Evolutionary conservation across 768 basidiomycete species (phyloP), one percentile per base, ranked within the genome.

Genomic region (Nidularia sp.): DNA sequence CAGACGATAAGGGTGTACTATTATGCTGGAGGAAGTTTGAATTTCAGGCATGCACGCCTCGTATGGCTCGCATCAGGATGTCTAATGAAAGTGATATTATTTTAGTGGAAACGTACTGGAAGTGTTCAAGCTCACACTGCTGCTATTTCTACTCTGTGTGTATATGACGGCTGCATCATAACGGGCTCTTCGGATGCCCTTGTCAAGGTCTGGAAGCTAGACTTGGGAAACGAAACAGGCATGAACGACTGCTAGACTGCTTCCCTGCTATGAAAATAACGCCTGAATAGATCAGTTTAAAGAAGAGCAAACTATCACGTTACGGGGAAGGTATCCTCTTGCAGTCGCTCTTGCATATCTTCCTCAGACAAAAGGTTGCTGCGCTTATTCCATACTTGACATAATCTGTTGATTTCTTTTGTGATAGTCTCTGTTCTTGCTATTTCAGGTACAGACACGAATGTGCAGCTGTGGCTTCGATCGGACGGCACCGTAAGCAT

Each of bases 111-210:
- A 12, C 57, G 63, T 32, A 63, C 68, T 0, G 59, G 59, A 8
- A 70, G 68, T 32, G 56, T 79, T 2, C 68, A 83, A 53, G 90
- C 85, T 0, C 95, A 98, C 66, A 55, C 68, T 13, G 77, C 80
- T 49, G 77, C 90, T 1, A 78, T 98, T 31, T 87, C 90, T 9
- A 76, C 86, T 2, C 65, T 98, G 3, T 81, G 77, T 39, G 71
- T 75, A 1, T 69, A 74, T 48, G 73, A 70, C 12, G 65, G 72
- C 43, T 67, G 73, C 34, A 54, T 95, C 6, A 75, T 86, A 2
- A 92, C 91, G 0, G 93, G 90, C 1, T 84, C 89, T 12, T 96
- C 94, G 0, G 94, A 98, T 65, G 82, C 85, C 1, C 69, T 70
- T 1, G 76, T 95, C 42, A 92, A 89, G 66, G 71, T 91, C 29